Conservation (phyloP, 2,329 filamentous ascomycete genomes). For the Aspergillus phoenicis region DNA sequence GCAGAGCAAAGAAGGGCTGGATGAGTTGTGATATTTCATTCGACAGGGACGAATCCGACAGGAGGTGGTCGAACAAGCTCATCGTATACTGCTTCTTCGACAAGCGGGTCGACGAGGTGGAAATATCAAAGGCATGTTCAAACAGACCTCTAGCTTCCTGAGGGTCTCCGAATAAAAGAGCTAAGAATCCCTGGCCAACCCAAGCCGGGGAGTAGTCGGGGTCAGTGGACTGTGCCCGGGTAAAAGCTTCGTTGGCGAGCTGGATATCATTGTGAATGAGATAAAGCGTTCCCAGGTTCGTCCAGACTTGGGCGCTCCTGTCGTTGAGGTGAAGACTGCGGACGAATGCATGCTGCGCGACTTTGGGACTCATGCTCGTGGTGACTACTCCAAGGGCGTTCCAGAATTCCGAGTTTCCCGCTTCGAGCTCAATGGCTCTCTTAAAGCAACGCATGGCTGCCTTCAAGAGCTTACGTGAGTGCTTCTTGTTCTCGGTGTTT, state of each 20-base stretch:
- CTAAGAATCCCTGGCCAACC: conserved; percentile 88
- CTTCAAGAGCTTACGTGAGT: conserved; percentile 68
- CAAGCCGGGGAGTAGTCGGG: conserved; percentile 92
- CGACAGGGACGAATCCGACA: conserved; percentile 57
- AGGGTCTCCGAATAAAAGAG: conserved; percentile 71
- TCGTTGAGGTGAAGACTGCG: conserved; percentile 93
- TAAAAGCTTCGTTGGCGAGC: conserved; percentile 88
- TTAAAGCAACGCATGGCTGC: conserved; percentile 91
- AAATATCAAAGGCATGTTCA: conserved; percentile 91
- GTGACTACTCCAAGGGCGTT: conserved; percentile 92
- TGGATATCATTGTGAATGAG: conserved; percentile 79
- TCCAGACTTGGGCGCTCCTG: conserved; percentile 80
- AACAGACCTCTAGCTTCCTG: conserved; percentile 83
- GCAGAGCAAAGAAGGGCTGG: conserved; percentile 84
- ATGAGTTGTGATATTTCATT: conserved; percentile 66
- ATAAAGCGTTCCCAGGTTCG: conserved; percentile 85
- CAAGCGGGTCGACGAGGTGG: conserved; percentile 72
- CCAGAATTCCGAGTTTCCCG: conserved; percentile 95
- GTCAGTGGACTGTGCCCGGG: conserved; percentile 87
- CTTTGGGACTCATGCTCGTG: conserved; percentile 78
- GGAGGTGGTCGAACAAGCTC: conserved; percentile 79
- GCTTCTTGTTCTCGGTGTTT: conserved; percentile 52
- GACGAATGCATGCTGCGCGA: conserved; percentile 91
- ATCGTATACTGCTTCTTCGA: conserved; percentile 78
- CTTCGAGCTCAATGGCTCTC: conserved; percentile 89